Percentiles rank a stretch among this genome's conserved stretches.
Evolutionary conservation across 108 stramenopile genomes (phyloP).

Genomic region (Cylindrotheca closterium): DNA sequence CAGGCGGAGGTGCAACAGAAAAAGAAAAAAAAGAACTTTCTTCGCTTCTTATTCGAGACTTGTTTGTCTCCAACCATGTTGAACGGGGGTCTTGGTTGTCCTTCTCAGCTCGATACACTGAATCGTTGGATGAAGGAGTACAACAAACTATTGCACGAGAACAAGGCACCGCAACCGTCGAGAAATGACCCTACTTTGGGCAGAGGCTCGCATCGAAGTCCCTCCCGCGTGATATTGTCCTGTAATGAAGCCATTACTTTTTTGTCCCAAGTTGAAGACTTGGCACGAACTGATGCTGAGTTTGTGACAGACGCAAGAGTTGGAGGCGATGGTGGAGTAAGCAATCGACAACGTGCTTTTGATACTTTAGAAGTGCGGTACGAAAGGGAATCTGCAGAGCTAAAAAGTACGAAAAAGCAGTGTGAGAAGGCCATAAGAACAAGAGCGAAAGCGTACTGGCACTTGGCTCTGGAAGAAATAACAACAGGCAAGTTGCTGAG

Average conservation of each 20-base stretch:
- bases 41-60: not conserved
- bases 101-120: slow-evolving; percentile 7
- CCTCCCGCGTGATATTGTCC: slow-evolving; percentile 16
- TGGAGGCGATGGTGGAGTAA: slow-evolving; percentile 32
- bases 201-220: too few species aligned
- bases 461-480: slow-evolving; percentile 41
- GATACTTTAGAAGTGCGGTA: slow-evolving; percentile 9
- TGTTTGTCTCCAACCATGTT: slow-evolving; percentile 5
- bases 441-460: slow-evolving; percentile 47
- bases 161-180: too few species aligned
- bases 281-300: slow-evolving; percentile 20
- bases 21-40: not conserved
- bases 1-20: too few species aligned
- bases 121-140: too few species aligned
- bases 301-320: slow-evolving; percentile 38
- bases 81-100: slow-evolving; percentile 17
- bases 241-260: slow-evolving; percentile 37
- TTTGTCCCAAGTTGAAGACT: slow-evolving; percentile 26
- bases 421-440: not conserved
- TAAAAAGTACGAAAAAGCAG: too few species aligned
- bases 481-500: slow-evolving; percentile 39
- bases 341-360: slow-evolving; percentile 34
- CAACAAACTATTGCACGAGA: too few species aligned
- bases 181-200: too few species aligned
- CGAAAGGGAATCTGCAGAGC: too few species aligned